Evolutionary conservation across 805 yeast genomes (phyloP).

Genomic region (Priceomyces castillae): DNA sequence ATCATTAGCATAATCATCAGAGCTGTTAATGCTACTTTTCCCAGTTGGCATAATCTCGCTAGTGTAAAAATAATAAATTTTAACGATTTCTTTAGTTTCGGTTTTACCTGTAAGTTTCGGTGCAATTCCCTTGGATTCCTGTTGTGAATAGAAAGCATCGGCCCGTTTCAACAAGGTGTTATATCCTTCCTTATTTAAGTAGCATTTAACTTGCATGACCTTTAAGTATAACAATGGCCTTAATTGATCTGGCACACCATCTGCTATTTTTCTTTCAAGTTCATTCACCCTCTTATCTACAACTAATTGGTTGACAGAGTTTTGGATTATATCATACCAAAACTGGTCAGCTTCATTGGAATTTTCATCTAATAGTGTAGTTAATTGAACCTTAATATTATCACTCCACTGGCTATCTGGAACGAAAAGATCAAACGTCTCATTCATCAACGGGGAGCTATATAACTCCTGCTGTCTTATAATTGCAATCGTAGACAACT

Average conservation of each 20-base stretch:
- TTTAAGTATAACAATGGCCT: slow-evolving; percentile 33
- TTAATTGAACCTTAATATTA: slow-evolving; percentile 7
- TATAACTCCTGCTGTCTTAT: slow-evolving; percentile 25
- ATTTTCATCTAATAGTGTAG: not conserved
- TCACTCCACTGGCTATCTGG: slow-evolving; percentile 9
- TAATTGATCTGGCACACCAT: slow-evolving; percentile 30
- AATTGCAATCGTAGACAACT: slow-evolving; percentile 20
- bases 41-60: slow-evolving; percentile 6
- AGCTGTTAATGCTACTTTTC: slow-evolving; percentile 7
- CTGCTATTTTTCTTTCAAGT: slow-evolving; percentile 22
- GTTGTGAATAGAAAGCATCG: slow-evolving; percentile 2
- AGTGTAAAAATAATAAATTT: slow-evolving; percentile 31
- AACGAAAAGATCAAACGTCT: slow-evolving; percentile 24
- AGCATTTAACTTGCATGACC: slow-evolving; percentile 28
- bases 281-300: slow-evolving; percentile 6
- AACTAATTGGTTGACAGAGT: slow-evolving; percentile 14
- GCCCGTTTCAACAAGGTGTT: slow-evolving; percentile 29
- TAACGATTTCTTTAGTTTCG: slow-evolving; percentile 22
- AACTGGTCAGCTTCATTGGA: slow-evolving; percentile 7
- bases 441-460: slow-evolving; percentile 24
- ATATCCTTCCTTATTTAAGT: slow-evolving; percentile 30
- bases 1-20: slow-evolving; percentile 1
- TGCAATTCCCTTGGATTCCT: not conserved
- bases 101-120: slow-evolving; percentile 13
- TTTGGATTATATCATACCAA: slow-evolving; percentile 19